Percentiles rank a stretch among this genome's conserved stretches.
Conservation (phyloP, 2,329 filamentous ascomycete species). For the Talaromyces pinophilus region DNA sequence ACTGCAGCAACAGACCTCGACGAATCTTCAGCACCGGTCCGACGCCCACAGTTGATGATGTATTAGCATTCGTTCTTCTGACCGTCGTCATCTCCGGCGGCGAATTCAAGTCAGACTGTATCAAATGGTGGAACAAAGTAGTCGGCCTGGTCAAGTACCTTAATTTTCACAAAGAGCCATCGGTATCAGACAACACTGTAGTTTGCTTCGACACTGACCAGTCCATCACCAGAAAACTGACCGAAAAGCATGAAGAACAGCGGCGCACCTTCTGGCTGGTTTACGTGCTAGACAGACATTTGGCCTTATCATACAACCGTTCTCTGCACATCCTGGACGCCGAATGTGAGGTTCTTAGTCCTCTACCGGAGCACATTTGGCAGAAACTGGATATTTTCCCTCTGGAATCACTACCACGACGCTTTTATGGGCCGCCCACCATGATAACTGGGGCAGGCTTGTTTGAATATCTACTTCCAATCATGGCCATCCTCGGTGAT, state of each 20-base stretch:
- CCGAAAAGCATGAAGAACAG: not conserved
- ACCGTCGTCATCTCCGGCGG: slow-evolving; percentile 51
- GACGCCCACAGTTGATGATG: not conserved
- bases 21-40: not conserved
- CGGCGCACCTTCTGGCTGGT: not conserved
- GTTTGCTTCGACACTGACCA: slow-evolving; percentile 37
- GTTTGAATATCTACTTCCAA: slow-evolving; percentile 54
- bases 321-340: slow-evolving; percentile 50
- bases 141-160: slow-evolving; percentile 43
- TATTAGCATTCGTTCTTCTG: not conserved
- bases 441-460: slow-evolving; percentile 46
- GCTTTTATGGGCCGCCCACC: slow-evolving; percentile 40
- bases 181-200: slow-evolving; percentile 28
- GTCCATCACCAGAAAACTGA: not conserved
- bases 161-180: slow-evolving; percentile 44
- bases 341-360: slow-evolving; percentile 46
- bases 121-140: slow-evolving; percentile 53
- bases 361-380: slow-evolving; percentile 10
- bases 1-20: not conserved
- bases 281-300: slow-evolving; percentile 49
- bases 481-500: slow-evolving; percentile 54
- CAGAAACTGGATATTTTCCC: not conserved
- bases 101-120: slow-evolving; percentile 53
- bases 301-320: slow-evolving; percentile 52
- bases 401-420: slow-evolving; percentile 5